Conservation (phyloP, 1,139 yeast genomes). For the Saccharomyces hybrid region DNA sequence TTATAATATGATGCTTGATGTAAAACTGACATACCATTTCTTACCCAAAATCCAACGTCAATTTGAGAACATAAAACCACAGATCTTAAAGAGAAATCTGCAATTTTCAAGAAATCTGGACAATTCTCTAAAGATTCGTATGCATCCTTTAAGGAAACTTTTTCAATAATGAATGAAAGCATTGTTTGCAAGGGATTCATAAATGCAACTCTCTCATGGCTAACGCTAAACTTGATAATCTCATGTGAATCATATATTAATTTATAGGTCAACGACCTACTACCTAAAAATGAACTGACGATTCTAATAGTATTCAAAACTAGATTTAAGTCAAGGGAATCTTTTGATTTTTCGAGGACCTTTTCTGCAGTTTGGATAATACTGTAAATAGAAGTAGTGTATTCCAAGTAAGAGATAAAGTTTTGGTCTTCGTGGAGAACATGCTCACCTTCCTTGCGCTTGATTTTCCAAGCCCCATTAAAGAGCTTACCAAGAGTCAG, state of each 20-base stretch:
- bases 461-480: slow-evolving; percentile 51
- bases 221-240: slow-evolving; percentile 38
- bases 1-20: slow-evolving; percentile 39
- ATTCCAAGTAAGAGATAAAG: slow-evolving; percentile 43
- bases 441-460: slow-evolving; percentile 61
- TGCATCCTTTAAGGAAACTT: slow-evolving; percentile 21
- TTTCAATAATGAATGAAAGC: slow-evolving; percentile 30
- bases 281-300: slow-evolving; percentile 30
- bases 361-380: slow-evolving; percentile 42
- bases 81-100: slow-evolving; percentile 54
- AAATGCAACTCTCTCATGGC: slow-evolving; percentile 45
- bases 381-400: slow-evolving; percentile 42
- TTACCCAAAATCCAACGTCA: slow-evolving; percentile 54
- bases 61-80: slow-evolving; percentile 51
- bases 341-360: slow-evolving; percentile 28
- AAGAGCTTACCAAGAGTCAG: slow-evolving; percentile 42
- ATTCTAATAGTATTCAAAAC: slow-evolving; percentile 34
- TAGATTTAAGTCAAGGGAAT: slow-evolving; percentile 17
- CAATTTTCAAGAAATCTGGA: slow-evolving; percentile 37
- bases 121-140: slow-evolving; percentile 13
- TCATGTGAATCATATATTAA: slow-evolving; percentile 24
- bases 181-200: slow-evolving; percentile 55
- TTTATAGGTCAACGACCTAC: slow-evolving; percentile 22
- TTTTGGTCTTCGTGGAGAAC: slow-evolving; percentile 49
- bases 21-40: slow-evolving; percentile 52